Conservation (phyloP, 1,284 basidiomycete species). For the Naganishia liquefaciens region DNA sequence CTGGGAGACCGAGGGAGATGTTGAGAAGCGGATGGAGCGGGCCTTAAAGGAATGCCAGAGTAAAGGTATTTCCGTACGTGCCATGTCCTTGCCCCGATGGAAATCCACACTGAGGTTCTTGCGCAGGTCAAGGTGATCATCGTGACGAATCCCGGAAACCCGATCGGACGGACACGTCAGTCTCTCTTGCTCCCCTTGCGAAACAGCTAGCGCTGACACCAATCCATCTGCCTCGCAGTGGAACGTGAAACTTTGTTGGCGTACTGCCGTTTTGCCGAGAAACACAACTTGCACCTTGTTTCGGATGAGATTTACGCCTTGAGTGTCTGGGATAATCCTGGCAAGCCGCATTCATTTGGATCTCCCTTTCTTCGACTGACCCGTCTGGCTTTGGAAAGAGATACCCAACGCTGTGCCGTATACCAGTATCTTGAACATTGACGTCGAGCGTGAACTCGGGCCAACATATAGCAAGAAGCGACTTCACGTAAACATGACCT, state of each 20-base stretch:
- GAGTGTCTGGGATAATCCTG: conserved; percentile 48
- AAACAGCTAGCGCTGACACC: neutral
- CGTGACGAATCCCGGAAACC: conserved; percentile 56
- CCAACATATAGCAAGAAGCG: conserved; percentile 50
- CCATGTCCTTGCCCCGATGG: conserved; percentile 4
- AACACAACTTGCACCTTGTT: conserved; percentile 54
- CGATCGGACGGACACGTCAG: conserved; percentile 48
- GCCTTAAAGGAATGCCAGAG: conserved; percentile 21
- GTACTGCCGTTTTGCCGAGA: conserved; percentile 55
- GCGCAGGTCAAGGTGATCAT: conserved; percentile 38
- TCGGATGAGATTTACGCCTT: conserved; percentile 56
- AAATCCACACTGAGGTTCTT: neutral
- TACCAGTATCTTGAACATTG: conserved; percentile 53
- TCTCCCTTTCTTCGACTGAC: neutral
- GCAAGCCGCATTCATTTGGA: conserved; percentile 32
- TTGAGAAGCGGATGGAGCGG: conserved; percentile 28
- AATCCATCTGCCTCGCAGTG: conserved; percentile 32
- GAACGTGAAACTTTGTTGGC: conserved; percentile 52
- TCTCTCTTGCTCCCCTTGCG: neutral
- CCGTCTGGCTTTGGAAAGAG: conserved; percentile 32
- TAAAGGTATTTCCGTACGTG: conserved; percentile 34
- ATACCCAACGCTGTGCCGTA: conserved; percentile 46
- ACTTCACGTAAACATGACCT: conserved; percentile 45
- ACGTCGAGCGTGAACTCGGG: conserved; percentile 52
- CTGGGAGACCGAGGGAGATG: conserved; percentile 26